A percentile compares a stretch with the other conserved stretches of the same genome.
These are phyloP conservation scores for Fusarium pseudocircinatum DNA, from an alignment of 2,329 filamentous ascomycete genomes.

Conservation along the genomic window DNA sequence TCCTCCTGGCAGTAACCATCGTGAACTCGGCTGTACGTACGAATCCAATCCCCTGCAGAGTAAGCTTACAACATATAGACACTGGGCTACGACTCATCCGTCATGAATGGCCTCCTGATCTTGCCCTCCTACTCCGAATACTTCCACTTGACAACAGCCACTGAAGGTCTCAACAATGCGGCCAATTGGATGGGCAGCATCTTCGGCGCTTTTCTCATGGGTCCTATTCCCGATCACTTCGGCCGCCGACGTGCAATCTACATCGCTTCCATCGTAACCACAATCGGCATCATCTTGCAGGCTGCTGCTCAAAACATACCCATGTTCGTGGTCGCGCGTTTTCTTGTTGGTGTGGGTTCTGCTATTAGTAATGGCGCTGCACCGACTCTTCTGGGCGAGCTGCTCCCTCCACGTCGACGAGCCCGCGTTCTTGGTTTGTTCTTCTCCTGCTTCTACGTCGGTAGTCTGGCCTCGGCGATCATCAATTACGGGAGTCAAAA, in stretches of 20 bases:
- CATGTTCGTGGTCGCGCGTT: background rate
- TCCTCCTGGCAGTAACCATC: background rate
- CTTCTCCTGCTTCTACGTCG: background rate
- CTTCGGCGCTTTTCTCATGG: background rate
- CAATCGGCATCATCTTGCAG: background rate
- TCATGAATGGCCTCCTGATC: background rate
- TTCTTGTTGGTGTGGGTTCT: background rate
- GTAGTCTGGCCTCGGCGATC: background rate
- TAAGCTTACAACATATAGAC: background rate
- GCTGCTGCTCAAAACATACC: background rate
- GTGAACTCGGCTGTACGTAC: background rate
- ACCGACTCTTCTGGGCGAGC: background rate
- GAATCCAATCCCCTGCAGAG: fast-evolving
- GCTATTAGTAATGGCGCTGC: background rate
- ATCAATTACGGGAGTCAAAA: background rate
- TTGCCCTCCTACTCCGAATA: background rate
- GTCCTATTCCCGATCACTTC: background rate
- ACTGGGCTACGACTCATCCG: background rate
- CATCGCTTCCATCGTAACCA: background rate
- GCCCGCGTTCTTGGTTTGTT: background rate
- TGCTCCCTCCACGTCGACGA: background rate
- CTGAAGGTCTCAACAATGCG: background rate
- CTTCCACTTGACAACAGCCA: background rate
- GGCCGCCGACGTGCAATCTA: background rate
- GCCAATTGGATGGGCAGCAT: background rate